These are phyloP conservation scores for Oryza australiensis DNA, from an alignment of 176 grass and related monocot genomes.

Conservation along the genomic window DNA sequence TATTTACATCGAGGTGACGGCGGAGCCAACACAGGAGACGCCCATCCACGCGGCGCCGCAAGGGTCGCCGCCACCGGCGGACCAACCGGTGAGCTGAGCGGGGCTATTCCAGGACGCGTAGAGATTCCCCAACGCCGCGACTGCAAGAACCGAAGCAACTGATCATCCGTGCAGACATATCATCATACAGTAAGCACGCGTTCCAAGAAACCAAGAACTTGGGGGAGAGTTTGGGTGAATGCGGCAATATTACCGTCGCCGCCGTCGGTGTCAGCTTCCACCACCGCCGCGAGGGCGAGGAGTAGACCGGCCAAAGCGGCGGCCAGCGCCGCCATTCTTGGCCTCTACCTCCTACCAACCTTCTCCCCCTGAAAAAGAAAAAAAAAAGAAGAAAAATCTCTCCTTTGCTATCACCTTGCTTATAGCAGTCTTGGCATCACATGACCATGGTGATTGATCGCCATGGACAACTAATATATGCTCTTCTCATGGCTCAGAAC, in stretches of 20 bases:
- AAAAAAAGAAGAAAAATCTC: too few relatives aligned
- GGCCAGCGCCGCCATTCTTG: slow-evolving; percentile 4
- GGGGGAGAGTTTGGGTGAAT: neutral
- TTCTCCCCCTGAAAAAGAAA: neutral
- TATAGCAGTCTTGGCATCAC: neutral
- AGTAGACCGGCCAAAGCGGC: slow-evolving; percentile 18
- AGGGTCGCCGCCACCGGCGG: slow-evolving; percentile 70
- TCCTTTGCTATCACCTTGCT: neutral
- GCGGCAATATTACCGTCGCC: slow-evolving; percentile 28
- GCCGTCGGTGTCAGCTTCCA: slow-evolving; percentile 43
- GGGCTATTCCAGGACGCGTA: slow-evolving; percentile 77
- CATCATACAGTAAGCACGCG: neutral
- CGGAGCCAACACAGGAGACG: slow-evolving; percentile 70
- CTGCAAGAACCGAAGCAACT: slow-evolving; percentile 53
- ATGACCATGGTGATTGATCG: slow-evolving; percentile 6
- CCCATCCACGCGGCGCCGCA: slow-evolving; percentile 88
- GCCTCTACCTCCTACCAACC: neutral
- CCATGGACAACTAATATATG: slow-evolving; percentile 36
- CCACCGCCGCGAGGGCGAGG: slow-evolving; percentile 28
- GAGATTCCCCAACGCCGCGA: slow-evolving; percentile 59
- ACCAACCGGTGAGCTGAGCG: slow-evolving; percentile 74
- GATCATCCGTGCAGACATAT: neutral
- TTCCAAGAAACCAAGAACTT: slow-evolving; percentile 23
- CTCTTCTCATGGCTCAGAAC: neutral
- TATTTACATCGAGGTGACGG: slow-evolving; percentile 75